These are phyloP conservation scores for Linderniella brevidens DNA, from an alignment of 257 asterid species.

Conservation along the genomic window DNA sequence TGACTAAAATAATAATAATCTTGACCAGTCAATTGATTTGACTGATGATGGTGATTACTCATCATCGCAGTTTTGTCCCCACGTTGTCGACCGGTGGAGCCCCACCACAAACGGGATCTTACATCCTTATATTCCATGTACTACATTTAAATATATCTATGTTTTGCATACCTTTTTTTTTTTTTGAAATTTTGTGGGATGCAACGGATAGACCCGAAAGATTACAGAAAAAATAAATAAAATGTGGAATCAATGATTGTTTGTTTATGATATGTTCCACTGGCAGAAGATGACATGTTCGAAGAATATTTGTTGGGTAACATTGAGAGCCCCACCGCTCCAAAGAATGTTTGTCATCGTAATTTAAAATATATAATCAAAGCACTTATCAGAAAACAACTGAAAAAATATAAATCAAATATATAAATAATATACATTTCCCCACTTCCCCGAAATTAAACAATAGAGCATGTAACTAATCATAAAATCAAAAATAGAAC, in stretches of 20 bases:
- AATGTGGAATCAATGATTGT: slow-evolving; percentile 34
- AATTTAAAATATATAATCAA: neutral
- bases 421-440: neutral
- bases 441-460: too few species aligned
- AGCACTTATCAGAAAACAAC: neutral
- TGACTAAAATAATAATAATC: slow-evolving; percentile 13
- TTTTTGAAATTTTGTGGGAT: slow-evolving; percentile 13
- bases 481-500: too few species aligned
- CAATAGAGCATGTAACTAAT: too few species aligned
- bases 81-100: slow-evolving; percentile 8
- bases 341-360: slow-evolving; percentile 19
- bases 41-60: slow-evolving; percentile 22
- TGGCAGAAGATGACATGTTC: slow-evolving; percentile 22
- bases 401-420: too few species aligned
- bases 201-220: slow-evolving; percentile 25
- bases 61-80: slow-evolving; percentile 20
- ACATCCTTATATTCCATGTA: neutral
- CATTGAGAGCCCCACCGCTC: slow-evolving; percentile 37
- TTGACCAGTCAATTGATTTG: slow-evolving; percentile 53
- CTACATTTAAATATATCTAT: slow-evolving; percentile 1
- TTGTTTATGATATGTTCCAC: slow-evolving; percentile 14
- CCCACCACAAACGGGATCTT: slow-evolving; percentile 1
- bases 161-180: too few species aligned
- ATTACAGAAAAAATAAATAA: slow-evolving; percentile 28
- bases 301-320: slow-evolving; percentile 36